Percentiles rank a stretch among this genome's conserved stretches.
Evolutionary conservation across 371 early-diverging fungal species (phyloP).

Genomic region (Syncephalastrum sp.): DNA sequence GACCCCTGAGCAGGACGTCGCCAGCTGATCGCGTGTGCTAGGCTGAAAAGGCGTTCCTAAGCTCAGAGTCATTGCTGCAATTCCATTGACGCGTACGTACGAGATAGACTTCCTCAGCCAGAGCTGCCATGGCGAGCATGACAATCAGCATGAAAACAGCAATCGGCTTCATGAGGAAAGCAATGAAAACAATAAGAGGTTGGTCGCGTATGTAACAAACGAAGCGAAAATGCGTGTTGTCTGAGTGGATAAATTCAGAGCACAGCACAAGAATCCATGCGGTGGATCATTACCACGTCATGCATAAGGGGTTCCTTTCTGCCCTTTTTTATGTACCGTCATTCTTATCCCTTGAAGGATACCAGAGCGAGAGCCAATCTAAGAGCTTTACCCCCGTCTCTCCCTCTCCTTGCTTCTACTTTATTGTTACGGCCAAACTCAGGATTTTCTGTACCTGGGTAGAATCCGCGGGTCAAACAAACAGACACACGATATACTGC

Average conservation of each 20-base stretch:
- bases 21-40: slow-evolving; percentile 18
- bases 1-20: slow-evolving; percentile 45
- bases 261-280: background rate
- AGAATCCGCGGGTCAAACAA: no score
- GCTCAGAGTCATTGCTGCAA: background rate
- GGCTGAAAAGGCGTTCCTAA: slow-evolving; percentile 16
- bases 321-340: no score
- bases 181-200: no score
- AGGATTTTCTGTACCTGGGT: no score
- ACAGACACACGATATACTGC: no score
- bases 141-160: background rate
- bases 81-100: background rate
- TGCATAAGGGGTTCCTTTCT: no score
- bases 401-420: no score
- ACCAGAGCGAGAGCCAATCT: no score
- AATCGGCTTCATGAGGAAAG: no score
- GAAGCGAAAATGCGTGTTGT: background rate
- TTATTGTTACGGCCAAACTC: no score
- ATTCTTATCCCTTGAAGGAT: no score
- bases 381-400: no score
- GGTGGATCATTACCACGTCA: background rate
- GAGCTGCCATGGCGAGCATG: slow-evolving; percentile 12
- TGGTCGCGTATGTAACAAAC: background rate
- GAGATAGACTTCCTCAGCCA: slow-evolving; percentile 16
- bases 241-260: background rate